Evolutionary conservation across 2,329 filamentous ascomycete genomes (phyloP).

Genomic region (Calonectria hongkongensis): DNA sequence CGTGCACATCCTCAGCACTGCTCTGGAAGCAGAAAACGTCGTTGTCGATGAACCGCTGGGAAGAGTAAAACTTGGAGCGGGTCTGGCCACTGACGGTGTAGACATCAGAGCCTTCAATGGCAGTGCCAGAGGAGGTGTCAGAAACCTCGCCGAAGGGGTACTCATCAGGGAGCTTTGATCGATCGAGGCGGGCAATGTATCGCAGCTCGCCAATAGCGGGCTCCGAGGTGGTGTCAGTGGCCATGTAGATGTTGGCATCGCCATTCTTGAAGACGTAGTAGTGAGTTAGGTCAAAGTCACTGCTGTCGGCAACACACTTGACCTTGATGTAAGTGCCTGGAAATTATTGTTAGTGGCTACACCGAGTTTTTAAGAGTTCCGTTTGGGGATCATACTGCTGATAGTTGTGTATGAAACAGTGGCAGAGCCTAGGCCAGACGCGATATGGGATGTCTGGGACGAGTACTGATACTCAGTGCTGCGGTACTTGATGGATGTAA

Average conservation of each 20-base stretch:
- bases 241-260: conserved; percentile 76
- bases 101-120: conserved; percentile 76
- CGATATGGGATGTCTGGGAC: conserved; percentile 62
- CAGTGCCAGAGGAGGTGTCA: conserved; percentile 70
- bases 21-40: conserved; percentile 77
- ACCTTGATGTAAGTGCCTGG: conserved; percentile 73
- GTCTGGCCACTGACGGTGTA: conserved; percentile 78
- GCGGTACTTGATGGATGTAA: conserved; percentile 77
- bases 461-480: conserved; percentile 75
- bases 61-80: conserved; percentile 82
- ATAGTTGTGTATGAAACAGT: conserved; percentile 70
- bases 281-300: conserved; percentile 70
- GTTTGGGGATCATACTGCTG: conserved; percentile 45
- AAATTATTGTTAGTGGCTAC: conserved; percentile 16
- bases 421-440: conserved; percentile 67
- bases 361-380: background rate
- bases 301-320: conserved; percentile 74
- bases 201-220: conserved; percentile 76
- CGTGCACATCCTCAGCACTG: conserved; percentile 68
- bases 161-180: conserved; percentile 69
- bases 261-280: conserved; percentile 78
- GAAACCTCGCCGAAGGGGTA: conserved; percentile 74
- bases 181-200: conserved; percentile 77
- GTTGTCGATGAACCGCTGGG: conserved; percentile 82
- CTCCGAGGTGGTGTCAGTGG: conserved; percentile 76